phyloP scores from a whole-genome alignment of 805 yeast genomes.

The Barnettozyma salicaria region DNA sequence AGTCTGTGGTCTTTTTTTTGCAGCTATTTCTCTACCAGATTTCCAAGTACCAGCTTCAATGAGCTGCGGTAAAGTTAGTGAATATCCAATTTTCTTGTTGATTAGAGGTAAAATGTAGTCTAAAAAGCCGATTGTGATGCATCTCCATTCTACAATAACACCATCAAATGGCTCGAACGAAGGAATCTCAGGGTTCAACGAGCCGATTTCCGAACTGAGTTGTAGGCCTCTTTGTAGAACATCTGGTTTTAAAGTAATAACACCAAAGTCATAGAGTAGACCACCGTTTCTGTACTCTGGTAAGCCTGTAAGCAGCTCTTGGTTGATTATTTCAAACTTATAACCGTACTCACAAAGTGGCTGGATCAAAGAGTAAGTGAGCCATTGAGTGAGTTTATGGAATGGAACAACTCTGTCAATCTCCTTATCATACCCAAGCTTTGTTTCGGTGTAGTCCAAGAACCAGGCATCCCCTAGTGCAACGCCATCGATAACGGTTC shows the following conservation, averaged over 20 bases:
- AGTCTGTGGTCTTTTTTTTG: conserved; percentile 38
- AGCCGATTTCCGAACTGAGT: conserved; percentile 27
- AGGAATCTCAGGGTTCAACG: conserved; percentile 35
- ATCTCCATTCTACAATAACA: conserved; percentile 63
- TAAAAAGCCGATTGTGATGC: conserved; percentile 50
- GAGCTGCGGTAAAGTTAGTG: conserved; percentile 46
- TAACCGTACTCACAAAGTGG: conserved; percentile 45
- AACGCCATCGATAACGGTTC: conserved; percentile 44
- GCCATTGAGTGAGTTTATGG: conserved; percentile 64
- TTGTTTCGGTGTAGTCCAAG: conserved; percentile 29
- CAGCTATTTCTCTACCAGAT: conserved; percentile 58
- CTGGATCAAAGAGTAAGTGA: conserved; percentile 51
- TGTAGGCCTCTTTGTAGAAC: conserved; percentile 33
- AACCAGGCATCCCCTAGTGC: conserved; percentile 62
- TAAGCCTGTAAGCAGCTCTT: conserved; percentile 82
- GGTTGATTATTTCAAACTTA: conserved; percentile 53
- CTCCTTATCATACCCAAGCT: conserved; percentile 17
- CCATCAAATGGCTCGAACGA: conserved; percentile 50
- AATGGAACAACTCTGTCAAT: conserved; percentile 48
- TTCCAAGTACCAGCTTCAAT: conserved; percentile 69
- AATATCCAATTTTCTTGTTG: conserved; percentile 38
- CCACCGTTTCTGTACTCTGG: conserved; percentile 82
- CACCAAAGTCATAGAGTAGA: conserved; percentile 49
- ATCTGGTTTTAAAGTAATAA: conserved; percentile 42
- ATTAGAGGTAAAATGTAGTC: conserved; percentile 48